Percentiles rank a stretch among this genome's conserved stretches.
These are phyloP conservation scores for Ceratobasidium theobromae DNA, from an alignment of 1,284 basidiomycete genomes.

Conservation along the genomic window DNA sequence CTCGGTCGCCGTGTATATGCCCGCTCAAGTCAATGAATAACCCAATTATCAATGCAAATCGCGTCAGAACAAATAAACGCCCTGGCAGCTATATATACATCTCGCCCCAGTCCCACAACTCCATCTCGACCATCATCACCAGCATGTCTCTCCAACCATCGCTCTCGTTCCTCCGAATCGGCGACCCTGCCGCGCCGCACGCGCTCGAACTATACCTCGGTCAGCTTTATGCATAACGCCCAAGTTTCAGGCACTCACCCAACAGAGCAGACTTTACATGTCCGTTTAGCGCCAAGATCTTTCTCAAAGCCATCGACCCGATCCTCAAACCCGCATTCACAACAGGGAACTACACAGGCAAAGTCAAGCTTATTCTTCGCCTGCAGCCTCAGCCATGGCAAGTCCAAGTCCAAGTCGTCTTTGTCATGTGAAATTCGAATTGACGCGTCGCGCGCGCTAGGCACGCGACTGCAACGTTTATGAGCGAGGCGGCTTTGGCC, in stretches of 20 bases:
- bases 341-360: slow-evolving; percentile 68
- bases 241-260: slow-evolving; percentile 34
- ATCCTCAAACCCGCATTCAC: slow-evolving; percentile 61
- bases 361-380: slow-evolving; percentile 77
- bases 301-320: slow-evolving; percentile 56
- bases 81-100: background rate
- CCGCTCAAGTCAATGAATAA: too few species aligned
- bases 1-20: too few species aligned
- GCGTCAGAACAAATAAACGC: too few species aligned
- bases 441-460: too few species aligned
- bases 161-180: slow-evolving; percentile 73
- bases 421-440: too few species aligned
- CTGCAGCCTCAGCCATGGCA: slow-evolving; percentile 71
- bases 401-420: too few species aligned
- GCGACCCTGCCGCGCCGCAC: slow-evolving; percentile 66
- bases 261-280: slow-evolving; percentile 31
- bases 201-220: slow-evolving; percentile 87
- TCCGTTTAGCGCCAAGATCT: slow-evolving; percentile 57
- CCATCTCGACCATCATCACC: background rate
- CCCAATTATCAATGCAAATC: too few species aligned
- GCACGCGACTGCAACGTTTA: slow-evolving; percentile 73
- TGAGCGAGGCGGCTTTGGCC: slow-evolving; percentile 81
- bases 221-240: slow-evolving; percentile 68
- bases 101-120: background rate
- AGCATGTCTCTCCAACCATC: slow-evolving; percentile 82